phyloP scores from a whole-genome alignment of 805 yeast species.

The Wickerhamiella parazyma region DNA sequence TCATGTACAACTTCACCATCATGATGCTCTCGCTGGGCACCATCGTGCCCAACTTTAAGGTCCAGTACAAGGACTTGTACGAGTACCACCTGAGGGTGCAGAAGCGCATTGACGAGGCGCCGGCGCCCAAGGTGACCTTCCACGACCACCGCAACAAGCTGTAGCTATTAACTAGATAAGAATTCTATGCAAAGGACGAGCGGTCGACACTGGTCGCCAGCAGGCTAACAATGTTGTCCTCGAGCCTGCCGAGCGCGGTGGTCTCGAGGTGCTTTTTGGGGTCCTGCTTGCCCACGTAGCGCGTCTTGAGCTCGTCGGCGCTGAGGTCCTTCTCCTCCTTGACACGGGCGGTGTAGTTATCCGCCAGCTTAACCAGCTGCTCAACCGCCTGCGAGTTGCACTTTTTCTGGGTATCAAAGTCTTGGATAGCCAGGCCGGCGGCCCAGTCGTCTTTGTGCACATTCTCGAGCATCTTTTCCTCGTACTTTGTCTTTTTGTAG shows the following conservation, averaged over 20 bases:
- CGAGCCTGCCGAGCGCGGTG: conserved; percentile 73
- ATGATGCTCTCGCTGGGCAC: not conserved
- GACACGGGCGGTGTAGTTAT: conserved; percentile 77
- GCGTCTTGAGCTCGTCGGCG: conserved; percentile 81
- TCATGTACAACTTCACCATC: conserved; percentile 24
- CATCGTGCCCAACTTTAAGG: conserved; percentile 1
- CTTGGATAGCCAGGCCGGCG: conserved; percentile 65
- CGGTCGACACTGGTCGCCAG: conserved; percentile 83
- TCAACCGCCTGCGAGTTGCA: conserved; percentile 59
- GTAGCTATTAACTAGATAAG: too few relatives aligned
- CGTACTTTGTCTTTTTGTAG: conserved; percentile 82
- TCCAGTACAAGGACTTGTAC: conserved; percentile 14
- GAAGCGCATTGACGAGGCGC: conserved; percentile 2
- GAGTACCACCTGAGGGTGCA: conserved; percentile 14
- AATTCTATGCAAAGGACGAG: conserved; percentile 72
- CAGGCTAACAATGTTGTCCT: conserved; percentile 77
- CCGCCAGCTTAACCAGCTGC: conserved; percentile 78
- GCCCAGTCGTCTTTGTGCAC: conserved; percentile 95
- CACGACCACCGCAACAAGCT: not conserved
- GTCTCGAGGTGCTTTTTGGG: conserved; percentile 94
- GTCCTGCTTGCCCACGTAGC: conserved; percentile 97
- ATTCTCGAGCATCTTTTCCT: conserved; percentile 85
- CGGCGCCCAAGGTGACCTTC: not conserved
- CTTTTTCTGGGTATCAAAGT: conserved; percentile 66
- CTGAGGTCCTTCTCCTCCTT: conserved; percentile 80